Percentiles rank a stretch among this genome's conserved stretches.
These are phyloP conservation scores for Ophiognomonia clavigignenti-juglandacearum DNA, from an alignment of 2,329 filamentous ascomycete genomes.

Conservation along the genomic window DNA sequence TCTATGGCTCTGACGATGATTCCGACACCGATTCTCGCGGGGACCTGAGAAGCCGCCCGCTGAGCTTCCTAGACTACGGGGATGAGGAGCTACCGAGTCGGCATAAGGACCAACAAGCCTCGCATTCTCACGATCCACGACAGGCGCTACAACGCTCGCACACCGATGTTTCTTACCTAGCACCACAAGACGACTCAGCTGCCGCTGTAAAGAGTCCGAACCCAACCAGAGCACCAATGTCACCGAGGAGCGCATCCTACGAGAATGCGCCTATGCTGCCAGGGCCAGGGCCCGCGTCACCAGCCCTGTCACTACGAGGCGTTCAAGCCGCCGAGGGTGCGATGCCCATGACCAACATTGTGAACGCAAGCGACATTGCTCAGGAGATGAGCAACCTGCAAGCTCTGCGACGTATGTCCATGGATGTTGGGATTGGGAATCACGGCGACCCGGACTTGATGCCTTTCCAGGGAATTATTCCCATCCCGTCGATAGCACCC, in stretches of 20 bases:
- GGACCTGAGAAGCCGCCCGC: conserved; percentile 54
- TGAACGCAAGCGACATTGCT: conserved; percentile 81
- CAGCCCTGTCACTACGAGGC: conserved; percentile 48
- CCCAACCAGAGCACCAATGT: conserved; percentile 30
- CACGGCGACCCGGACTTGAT: conserved; percentile 70
- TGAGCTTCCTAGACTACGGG: conserved; percentile 67
- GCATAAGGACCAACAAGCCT: conserved; percentile 17
- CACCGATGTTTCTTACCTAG: conserved; percentile 34
- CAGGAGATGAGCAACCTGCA: conserved; percentile 91
- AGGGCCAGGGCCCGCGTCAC: conserved; percentile 36
- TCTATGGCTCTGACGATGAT: conserved; percentile 75
- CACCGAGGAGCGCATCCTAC: conserved; percentile 35
- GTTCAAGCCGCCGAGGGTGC: conserved; percentile 59
- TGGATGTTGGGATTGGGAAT: conserved; percentile 69
- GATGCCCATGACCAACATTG: conserved; percentile 84
- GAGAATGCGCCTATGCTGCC: conserved; percentile 31
- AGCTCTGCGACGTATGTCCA: conserved; percentile 85
- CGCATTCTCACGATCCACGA: conserved; percentile 30
- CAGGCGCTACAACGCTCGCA: conserved; percentile 39
- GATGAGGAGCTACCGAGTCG: conserved; percentile 44
- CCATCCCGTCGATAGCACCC: conserved; percentile 69
- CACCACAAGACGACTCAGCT: conserved; percentile 24
- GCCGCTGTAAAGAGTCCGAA: conserved; percentile 36
- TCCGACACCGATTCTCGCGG: conserved; percentile 33
- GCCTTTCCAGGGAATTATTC: conserved; percentile 62